Evolutionary conservation across 2,329 filamentous ascomycete genomes (phyloP).

Genomic region (Hansfordia pulvinata): DNA sequence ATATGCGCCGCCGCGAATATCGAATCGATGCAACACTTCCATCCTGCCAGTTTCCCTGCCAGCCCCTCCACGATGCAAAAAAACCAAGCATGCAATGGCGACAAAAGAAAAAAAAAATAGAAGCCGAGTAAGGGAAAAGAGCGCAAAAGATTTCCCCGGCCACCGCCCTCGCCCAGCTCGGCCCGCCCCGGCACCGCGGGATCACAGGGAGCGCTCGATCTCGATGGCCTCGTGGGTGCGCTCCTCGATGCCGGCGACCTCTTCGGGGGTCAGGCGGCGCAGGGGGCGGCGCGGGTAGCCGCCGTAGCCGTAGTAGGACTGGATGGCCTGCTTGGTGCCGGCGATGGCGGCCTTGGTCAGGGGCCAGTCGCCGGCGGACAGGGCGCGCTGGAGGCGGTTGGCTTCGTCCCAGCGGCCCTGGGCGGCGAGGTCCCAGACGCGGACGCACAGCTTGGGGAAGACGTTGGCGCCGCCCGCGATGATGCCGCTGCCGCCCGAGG

Average conservation of each 20-base stretch:
- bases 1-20: too few species aligned
- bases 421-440: conserved; percentile 63
- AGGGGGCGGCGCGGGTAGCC: conserved; percentile 62
- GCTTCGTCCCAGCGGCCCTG: conserved; percentile 66
- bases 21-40: too few species aligned
- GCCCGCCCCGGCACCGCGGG: too few species aligned
- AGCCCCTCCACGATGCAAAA: too few species aligned
- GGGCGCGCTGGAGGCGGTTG: conserved; percentile 59
- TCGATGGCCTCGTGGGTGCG: conserved; percentile 52
- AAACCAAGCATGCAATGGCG: too few species aligned
- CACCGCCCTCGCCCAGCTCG: too few species aligned
- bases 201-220: conserved; percentile 41
- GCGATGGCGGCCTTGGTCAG: conserved; percentile 72
- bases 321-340: conserved; percentile 73
- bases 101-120: too few species aligned
- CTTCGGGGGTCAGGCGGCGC: conserved; percentile 47
- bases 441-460: conserved; percentile 68
- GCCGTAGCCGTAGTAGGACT: conserved; percentile 72
- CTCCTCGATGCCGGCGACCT: conserved; percentile 36
- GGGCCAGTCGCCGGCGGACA: conserved; percentile 71
- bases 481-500: conserved; percentile 68
- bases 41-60: too few species aligned
- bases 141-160: too few species aligned
- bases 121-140: too few species aligned
- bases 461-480: conserved; percentile 80